Evolutionary conservation across 805 yeast genomes (phyloP).

Genomic region (Naumovozyma dairenensis): DNA sequence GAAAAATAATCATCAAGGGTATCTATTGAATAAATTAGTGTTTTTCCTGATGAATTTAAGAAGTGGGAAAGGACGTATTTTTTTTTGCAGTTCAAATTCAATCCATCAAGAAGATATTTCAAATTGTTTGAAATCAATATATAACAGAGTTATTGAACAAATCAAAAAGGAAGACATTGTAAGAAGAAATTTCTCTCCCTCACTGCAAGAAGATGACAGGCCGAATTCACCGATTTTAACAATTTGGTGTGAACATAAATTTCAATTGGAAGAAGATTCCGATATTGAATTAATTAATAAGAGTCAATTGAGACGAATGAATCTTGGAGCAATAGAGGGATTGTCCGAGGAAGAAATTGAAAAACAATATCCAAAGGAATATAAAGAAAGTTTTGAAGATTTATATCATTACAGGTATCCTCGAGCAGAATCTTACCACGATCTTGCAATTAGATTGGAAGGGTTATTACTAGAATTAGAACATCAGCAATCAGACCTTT

Average conservation of each 20-base stretch:
- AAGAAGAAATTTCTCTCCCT: background rate
- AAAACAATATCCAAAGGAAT: constrained; percentile 48
- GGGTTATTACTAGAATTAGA: constrained; percentile 89
- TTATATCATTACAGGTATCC: constrained; percentile 80
- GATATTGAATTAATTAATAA: background rate
- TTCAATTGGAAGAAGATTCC: background rate
- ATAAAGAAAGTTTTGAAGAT: constrained; percentile 43
- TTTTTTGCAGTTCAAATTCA: too few relatives aligned
- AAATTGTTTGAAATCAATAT: background rate
- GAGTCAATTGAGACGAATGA: constrained; percentile 16
- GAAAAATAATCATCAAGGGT: constrained; percentile 65
- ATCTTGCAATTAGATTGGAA: constrained; percentile 83
- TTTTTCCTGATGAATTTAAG: constrained; percentile 83
- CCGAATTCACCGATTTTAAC: background rate
- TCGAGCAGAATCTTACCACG: constrained; percentile 88
- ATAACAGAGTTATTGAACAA: background rate
- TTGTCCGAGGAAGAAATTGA: constrained; percentile 42
- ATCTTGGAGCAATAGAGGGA: constrained; percentile 64
- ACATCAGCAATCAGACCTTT: constrained; percentile 72
- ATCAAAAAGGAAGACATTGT: constrained; percentile 1
- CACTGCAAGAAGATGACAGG: background rate
- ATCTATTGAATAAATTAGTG: constrained; percentile 76
- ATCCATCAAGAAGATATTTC: background rate
- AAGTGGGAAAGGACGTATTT: constrained; percentile 36
- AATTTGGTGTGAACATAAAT: background rate